These are phyloP conservation scores for Leccinum incarnatum DNA, from an alignment of 768 basidiomycete species.

Conservation along the genomic window DNA sequence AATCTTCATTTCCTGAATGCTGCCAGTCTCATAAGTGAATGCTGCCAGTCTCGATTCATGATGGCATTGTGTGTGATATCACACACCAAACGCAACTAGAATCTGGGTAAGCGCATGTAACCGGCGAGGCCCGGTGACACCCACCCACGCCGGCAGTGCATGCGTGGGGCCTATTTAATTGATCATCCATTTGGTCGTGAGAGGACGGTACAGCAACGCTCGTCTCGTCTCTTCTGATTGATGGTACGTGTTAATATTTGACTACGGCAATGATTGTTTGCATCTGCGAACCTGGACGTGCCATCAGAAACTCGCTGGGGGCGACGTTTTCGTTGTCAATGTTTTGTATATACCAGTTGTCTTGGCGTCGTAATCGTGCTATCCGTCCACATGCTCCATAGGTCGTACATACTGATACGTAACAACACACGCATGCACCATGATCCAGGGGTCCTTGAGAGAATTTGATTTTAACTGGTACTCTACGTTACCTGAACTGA, in stretches of 20 bases:
- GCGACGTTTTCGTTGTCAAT: neutral
- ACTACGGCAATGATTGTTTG: neutral
- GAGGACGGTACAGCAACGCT: too few species aligned
- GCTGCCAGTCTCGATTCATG: neutral
- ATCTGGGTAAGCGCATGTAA: neutral
- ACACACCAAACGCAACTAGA: neutral
- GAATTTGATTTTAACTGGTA: conserved; percentile 16
- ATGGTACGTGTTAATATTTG: neutral
- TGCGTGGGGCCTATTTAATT: neutral
- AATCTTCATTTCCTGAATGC: neutral
- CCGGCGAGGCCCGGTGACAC: neutral
- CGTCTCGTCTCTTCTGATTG: too few species aligned
- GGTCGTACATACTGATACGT: neutral
- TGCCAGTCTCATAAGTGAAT: neutral
- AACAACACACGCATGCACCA: neutral
- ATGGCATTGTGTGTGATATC: neutral
- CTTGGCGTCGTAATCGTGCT: neutral
- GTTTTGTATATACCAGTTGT: neutral
- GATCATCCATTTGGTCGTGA: neutral
- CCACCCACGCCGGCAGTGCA: neutral
- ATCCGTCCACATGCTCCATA: neutral
- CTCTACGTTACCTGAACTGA: conserved; percentile 27
- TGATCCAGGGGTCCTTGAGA: neutral
- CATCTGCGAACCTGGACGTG: neutral
- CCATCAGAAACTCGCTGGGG: neutral